Evolutionary conservation across 2,329 filamentous ascomycete species (phyloP).

Genomic region (Penicillium freii): DNA sequence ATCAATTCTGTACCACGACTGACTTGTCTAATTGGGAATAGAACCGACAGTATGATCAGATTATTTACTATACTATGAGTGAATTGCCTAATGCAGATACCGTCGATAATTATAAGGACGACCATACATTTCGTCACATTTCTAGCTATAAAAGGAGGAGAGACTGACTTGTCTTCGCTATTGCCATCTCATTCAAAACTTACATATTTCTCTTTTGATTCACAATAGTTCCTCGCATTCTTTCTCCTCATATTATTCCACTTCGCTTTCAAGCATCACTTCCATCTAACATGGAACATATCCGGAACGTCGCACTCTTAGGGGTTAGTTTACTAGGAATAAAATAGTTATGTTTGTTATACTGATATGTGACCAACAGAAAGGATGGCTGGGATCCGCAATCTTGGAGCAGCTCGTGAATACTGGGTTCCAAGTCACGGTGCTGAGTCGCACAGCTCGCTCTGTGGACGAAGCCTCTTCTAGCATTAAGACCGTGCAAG

Average conservation of each 20-base stretch:
- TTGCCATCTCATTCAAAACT: not conserved
- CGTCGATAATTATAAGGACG: too few species aligned
- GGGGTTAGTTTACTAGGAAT: not conserved
- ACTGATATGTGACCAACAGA: not conserved
- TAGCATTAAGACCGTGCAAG: not conserved
- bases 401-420: not conserved
- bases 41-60: not conserved
- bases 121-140: too few species aligned
- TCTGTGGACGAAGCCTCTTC: not conserved
- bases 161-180: not conserved
- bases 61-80: not conserved
- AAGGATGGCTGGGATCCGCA: slow-evolving; percentile 2
- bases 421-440: not conserved
- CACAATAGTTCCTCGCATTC: not conserved
- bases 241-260: too few species aligned
- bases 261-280: not conserved
- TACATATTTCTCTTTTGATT: not conserved
- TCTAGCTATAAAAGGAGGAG: not conserved
- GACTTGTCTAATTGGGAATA: not conserved
- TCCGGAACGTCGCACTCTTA: slow-evolving; percentile 1
- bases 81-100: not conserved
- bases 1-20: too few species aligned
- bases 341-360: not conserved
- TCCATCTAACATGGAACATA: not conserved
- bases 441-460: not conserved